phyloP scores from a whole-genome alignment of 2,329 filamentous ascomycete species.

The Ophiostoma ulmi region DNA sequence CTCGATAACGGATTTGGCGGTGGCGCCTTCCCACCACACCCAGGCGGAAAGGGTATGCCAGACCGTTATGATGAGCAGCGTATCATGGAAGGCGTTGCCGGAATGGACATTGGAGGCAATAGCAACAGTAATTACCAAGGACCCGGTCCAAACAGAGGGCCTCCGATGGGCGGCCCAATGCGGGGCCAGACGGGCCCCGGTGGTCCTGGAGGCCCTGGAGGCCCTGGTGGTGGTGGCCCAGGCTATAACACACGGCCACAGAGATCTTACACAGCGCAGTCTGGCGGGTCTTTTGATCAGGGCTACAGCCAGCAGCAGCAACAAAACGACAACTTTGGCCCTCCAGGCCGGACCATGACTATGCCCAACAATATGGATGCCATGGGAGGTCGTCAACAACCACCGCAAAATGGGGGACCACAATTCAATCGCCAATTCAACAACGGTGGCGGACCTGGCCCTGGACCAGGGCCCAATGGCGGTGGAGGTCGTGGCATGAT shows the following conservation, averaged over 20 bases:
- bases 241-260: conserved; percentile 20
- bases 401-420: conserved; percentile 35
- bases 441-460: conserved; percentile 37
- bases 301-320: conserved; percentile 33
- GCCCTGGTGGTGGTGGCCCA: conserved; percentile 24
- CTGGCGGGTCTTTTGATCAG: conserved; percentile 29
- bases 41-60: conserved; percentile 38
- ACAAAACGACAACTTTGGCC: conserved; percentile 42
- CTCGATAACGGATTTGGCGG: conserved; percentile 37
- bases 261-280: conserved; percentile 29
- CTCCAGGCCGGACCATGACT: conserved; percentile 56
- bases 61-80: conserved; percentile 40
- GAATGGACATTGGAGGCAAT: conserved; percentile 36
- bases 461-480: conserved; percentile 27
- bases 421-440: conserved; percentile 32
- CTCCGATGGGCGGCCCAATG: conserved; percentile 31
- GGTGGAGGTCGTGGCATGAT: conserved; percentile 34
- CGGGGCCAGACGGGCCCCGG: conserved; percentile 22
- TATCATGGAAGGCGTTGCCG: conserved; percentile 41
- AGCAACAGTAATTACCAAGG: conserved; percentile 27
- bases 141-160: conserved; percentile 18
- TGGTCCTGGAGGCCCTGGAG: conserved; percentile 21
- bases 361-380: conserved; percentile 48
- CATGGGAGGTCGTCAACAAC: background rate
- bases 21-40: conserved; percentile 42